Conservation (phyloP, 2,329 filamentous ascomycete species). For the Hypocreales sp. region DNA sequence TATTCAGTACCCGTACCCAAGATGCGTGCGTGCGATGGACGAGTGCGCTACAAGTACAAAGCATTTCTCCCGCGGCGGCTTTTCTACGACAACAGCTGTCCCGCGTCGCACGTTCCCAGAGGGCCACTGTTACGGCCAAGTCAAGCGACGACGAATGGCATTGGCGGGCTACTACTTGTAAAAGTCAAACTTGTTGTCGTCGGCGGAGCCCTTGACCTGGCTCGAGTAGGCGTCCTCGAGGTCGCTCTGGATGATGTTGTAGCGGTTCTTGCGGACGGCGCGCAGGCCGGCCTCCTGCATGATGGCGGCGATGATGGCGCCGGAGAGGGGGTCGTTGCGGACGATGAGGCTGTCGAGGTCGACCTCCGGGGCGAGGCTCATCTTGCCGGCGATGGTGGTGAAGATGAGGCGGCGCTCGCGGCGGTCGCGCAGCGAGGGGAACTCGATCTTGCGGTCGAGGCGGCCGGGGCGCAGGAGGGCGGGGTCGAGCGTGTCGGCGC, state of each 20-base stretch:
- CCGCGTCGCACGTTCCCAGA: too few species aligned
- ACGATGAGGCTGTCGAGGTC: constrained; percentile 94
- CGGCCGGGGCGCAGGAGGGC: constrained; percentile 87
- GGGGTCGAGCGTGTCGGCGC: constrained; percentile 91
- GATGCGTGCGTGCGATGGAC: too few species aligned
- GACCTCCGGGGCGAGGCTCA: constrained; percentile 92
- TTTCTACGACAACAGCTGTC: too few species aligned
- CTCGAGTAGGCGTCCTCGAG: constrained; percentile 93
- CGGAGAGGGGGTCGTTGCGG: constrained; percentile 86
- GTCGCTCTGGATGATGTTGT: constrained; percentile 97
- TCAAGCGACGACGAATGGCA: too few species aligned
- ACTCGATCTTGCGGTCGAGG: constrained; percentile 96
- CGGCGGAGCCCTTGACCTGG: constrained; percentile 70
- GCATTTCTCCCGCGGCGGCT: too few species aligned
- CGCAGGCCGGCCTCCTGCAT: constrained; percentile 97
- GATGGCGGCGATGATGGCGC: constrained; percentile 92
- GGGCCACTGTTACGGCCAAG: too few species aligned
- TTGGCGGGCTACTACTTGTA: too few species aligned
- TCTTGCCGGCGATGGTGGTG: constrained; percentile 89
- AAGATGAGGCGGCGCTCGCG: constrained; percentile 95
- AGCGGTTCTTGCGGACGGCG: constrained; percentile 92
- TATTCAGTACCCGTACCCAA: too few species aligned
- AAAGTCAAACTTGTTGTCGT: constrained; percentile 74
- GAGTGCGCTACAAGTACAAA: too few species aligned
- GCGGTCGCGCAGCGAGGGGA: constrained; percentile 85